Evolutionary conservation across 73 alveolate genomes (phyloP).

Genomic region (Tetrahymena borealis): DNA sequence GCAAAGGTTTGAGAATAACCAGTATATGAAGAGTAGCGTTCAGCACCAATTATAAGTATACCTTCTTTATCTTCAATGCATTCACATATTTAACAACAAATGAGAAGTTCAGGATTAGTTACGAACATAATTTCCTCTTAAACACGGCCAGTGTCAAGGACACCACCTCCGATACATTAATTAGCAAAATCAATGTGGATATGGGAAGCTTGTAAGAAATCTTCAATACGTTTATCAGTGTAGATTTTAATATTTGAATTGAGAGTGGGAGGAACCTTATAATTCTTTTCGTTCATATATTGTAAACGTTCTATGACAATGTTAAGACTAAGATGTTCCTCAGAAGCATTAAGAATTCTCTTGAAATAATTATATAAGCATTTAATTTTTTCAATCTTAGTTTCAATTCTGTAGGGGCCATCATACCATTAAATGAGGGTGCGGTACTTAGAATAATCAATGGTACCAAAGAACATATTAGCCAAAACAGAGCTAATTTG

Average conservation of each 20-base stretch:
- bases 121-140: slow-evolving; percentile 77
- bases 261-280: not conserved
- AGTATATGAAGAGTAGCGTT: slow-evolving; percentile 52
- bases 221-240: not conserved
- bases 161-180: slow-evolving; percentile 79
- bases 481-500: not conserved
- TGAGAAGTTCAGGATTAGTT: slow-evolving; percentile 62
- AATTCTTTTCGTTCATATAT: not conserved
- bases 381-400: not conserved
- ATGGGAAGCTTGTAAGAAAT: not conserved
- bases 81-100: slow-evolving; percentile 53
- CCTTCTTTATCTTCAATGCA: slow-evolving; percentile 67
- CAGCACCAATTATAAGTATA: slow-evolving; percentile 57
- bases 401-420: not conserved
- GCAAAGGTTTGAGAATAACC: slow-evolving; percentile 53
- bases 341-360: not conserved
- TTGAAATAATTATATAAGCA: not conserved
- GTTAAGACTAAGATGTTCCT: not conserved
- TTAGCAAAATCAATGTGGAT: slow-evolving; percentile 64
- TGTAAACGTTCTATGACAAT: not conserved
- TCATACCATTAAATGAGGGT: not conserved
- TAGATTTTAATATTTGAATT: not conserved
- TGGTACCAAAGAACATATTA: not conserved
- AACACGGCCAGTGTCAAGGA: slow-evolving; percentile 55
- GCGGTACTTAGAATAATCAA: not conserved